Base-by-base conservation (phyloP, 164 flowering plant species). In the Paratinospora sagittata region DNA sequence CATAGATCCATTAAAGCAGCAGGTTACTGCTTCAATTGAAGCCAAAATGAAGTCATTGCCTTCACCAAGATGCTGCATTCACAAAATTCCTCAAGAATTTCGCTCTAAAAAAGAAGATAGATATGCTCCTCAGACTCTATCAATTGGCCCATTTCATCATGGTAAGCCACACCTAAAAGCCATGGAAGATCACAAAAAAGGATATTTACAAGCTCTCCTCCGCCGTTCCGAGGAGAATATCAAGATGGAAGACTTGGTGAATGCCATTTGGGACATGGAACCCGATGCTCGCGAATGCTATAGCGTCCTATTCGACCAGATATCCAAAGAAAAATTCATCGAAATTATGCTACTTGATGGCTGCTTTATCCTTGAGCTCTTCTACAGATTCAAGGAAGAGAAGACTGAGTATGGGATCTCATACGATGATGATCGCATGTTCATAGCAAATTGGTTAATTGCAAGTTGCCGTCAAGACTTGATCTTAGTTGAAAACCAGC, bases 31-130 rank as follows among this genome's bases (percentile, higher is more conserved):
- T n/a, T n/a, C n/a, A n/a, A n/a, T n/a, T n/a, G n/a, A 39, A 49
- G 39, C 13, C 9, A 21, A 34, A 55, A 68, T 55, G 43, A 27
- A 30, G 30, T 21, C 71, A 7, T 30, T 77, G 34, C 33, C 73
- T 34, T 34, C 75, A 1, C 26, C 70, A 0, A 19, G 26, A 1
- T 64, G 63, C 19, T 79, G 74, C 27, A 79, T 79, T 43, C 72
- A 69, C 71, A 72, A 61, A 66, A 76, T 77, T 8, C 82, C 82
- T 0, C n/a, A n/a, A n/a, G n/a, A n/a, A n/a, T n/a, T n/a, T n/a
- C n/a, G n/a, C n/a, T n/a, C n/a, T n/a, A n/a, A n/a, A n/a, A n/a
- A n/a, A n/a, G n/a, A n/a, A n/a, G n/a, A n/a, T n/a, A n/a, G n/a
- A n/a, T n/a, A n/a, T n/a, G n/a, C n/a, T n/a, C n/a, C n/a, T n/a